Conservation (phyloP, 257 asterid species). For the Nicotiana noctiflora region DNA sequence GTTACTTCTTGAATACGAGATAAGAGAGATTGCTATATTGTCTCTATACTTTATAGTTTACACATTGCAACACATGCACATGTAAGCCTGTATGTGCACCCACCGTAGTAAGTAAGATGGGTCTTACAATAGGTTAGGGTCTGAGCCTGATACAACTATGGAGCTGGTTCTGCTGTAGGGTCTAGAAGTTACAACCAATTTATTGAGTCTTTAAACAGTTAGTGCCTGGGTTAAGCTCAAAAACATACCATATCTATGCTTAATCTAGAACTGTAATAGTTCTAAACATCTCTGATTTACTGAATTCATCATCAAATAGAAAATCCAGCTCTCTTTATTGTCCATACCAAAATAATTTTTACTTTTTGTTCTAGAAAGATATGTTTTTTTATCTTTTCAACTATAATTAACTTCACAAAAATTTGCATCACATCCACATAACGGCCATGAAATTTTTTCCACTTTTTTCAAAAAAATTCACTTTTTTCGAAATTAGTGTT, state of each 20-base stretch:
- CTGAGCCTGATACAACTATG: background rate
- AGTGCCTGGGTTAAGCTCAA: background rate
- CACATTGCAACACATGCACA: background rate
- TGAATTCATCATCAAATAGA: background rate
- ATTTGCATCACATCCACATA: background rate
- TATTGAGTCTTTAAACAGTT: background rate
- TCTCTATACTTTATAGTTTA: too few relatives aligned
- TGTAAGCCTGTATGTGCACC: background rate
- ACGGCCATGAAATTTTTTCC: too few relatives aligned
- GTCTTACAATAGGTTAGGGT: background rate
- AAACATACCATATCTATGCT: background rate
- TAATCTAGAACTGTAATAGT: background rate
- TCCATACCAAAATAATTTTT: background rate
- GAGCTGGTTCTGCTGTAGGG: background rate
- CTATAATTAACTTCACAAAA: background rate
- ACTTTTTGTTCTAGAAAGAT: background rate
- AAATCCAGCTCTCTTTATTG: background rate
- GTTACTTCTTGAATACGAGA: too few relatives aligned
- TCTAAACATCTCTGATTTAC: background rate
- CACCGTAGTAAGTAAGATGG: background rate
- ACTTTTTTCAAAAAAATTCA: too few relatives aligned
- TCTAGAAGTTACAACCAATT: background rate
- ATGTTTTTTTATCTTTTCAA: background rate
- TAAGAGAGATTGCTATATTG: too few relatives aligned
- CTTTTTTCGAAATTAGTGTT: too few relatives aligned